Conservation (phyloP, 2,329 filamentous ascomycete genomes). For the Pseudogymnoascus sp. region DNA sequence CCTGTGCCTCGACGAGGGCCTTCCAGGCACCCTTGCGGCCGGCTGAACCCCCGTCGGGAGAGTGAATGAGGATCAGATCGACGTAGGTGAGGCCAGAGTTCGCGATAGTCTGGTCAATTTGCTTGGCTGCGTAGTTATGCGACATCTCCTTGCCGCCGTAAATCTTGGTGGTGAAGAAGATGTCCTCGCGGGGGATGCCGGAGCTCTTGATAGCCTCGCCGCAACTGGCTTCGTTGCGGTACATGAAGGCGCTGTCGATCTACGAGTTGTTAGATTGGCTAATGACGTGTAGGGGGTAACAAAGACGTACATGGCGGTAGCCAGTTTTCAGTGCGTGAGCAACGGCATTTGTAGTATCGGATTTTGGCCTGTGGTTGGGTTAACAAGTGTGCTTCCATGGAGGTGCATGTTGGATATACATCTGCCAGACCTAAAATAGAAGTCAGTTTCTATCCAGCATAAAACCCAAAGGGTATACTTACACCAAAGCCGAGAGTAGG, state of each 20-base stretch:
- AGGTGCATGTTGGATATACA: neutral
- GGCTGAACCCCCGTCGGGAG: slow-evolving; percentile 48
- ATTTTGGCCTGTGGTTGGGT: neutral
- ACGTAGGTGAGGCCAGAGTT: slow-evolving; percentile 54
- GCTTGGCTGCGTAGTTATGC: slow-evolving; percentile 56
- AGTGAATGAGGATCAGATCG: slow-evolving; percentile 56
- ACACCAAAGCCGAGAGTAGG: slow-evolving; percentile 51
- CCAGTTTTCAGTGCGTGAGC: slow-evolving; percentile 42
- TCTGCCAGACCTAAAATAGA: slow-evolving; percentile 1
- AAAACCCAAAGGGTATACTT: slow-evolving; percentile 20
- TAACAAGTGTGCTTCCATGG: neutral
- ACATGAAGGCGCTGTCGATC: slow-evolving; percentile 50
- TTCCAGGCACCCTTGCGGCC: slow-evolving; percentile 52
- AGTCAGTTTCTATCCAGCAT: neutral
- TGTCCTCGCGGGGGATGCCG: slow-evolving; percentile 41
- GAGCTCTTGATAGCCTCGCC: slow-evolving; percentile 43
- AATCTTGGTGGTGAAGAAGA: slow-evolving; percentile 58
- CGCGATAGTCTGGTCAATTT: slow-evolving; percentile 54
- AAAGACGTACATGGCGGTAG: slow-evolving; percentile 43
- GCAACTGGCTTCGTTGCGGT: slow-evolving; percentile 49
- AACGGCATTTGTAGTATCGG: slow-evolving; percentile 24
- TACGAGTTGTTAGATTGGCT: slow-evolving; percentile 18
- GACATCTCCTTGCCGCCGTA: slow-evolving; percentile 41
- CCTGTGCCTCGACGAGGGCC: slow-evolving; percentile 54
- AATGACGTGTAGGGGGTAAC: neutral